These are phyloP conservation scores for Clavispora fructus DNA, from an alignment of 805 yeast genomes.

Conservation along the genomic window DNA sequence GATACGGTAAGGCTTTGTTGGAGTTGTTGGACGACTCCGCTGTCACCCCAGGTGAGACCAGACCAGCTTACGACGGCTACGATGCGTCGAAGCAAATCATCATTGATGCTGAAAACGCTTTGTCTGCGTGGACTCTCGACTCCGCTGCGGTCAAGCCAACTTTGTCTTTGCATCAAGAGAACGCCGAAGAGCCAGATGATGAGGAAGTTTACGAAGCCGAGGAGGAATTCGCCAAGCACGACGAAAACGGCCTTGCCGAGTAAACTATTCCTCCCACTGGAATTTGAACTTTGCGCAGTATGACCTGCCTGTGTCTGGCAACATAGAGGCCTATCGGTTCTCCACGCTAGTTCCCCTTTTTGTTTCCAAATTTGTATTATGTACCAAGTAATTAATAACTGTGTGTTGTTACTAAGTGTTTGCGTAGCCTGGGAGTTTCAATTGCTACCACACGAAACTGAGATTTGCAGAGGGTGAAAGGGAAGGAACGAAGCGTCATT, in stretches of 20 bases:
- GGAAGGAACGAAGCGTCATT: not conserved
- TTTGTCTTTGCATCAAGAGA: slow-evolving; percentile 71
- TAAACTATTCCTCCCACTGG: not conserved
- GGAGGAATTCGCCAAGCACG: slow-evolving; percentile 41
- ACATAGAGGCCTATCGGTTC: not conserved
- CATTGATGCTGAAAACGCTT: slow-evolving; percentile 92
- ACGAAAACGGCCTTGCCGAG: slow-evolving; percentile 23
- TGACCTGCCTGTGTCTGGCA: not conserved
- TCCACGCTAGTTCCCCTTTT: not conserved
- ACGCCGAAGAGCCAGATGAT: slow-evolving; percentile 36
- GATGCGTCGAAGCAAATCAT: slow-evolving; percentile 98
- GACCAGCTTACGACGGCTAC: slow-evolving; percentile 97
- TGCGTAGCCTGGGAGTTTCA: too few species aligned
- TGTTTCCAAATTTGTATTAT: slow-evolving; percentile 1
- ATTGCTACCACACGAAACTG: too few species aligned
- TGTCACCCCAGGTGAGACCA: slow-evolving; percentile 98
- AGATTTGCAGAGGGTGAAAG: not conserved
- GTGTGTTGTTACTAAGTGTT: not conserved
- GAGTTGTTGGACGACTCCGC: slow-evolving; percentile 96
- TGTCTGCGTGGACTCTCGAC: slow-evolving; percentile 95
- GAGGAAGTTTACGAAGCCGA: slow-evolving; percentile 50
- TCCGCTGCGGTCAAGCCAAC: slow-evolving; percentile 93
- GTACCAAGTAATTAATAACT: not conserved
- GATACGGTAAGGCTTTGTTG: slow-evolving; percentile 95
- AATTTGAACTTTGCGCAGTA: not conserved